Conservation (phyloP, 345 rosid species). For the Salix udensis region DNA sequence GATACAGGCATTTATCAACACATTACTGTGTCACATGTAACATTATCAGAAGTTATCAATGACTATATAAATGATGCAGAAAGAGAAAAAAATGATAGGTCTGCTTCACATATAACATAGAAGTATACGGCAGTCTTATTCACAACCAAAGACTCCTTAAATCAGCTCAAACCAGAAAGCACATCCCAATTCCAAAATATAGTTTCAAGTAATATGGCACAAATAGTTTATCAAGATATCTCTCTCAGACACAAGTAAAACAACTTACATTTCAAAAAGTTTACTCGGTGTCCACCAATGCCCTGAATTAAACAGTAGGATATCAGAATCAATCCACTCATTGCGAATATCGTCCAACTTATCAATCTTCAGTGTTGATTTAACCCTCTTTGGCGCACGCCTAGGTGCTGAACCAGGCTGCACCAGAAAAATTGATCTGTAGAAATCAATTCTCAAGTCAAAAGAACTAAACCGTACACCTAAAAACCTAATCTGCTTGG, state of each 20-base stretch:
- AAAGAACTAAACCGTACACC: constrained; percentile 49
- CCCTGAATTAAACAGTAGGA: constrained; percentile 62
- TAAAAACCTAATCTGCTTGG: constrained; percentile 49
- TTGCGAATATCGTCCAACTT: constrained; percentile 57
- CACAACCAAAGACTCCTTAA: neutral
- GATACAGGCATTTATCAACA: neutral
- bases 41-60: neutral
- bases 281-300: constrained; percentile 77
- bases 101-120: no score
- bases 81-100: no score
- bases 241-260: neutral
- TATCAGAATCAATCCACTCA: constrained; percentile 69
- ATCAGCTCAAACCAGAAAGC: neutral
- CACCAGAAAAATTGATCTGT: constrained; percentile 64
- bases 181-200: neutral
- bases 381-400: constrained; percentile 64
- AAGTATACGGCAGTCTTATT: neutral
- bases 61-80: neutral
- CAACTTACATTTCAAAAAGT: constrained; percentile 66
- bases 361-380: constrained; percentile 47
- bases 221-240: neutral
- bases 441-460: constrained; percentile 53
- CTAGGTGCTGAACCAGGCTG: constrained; percentile 46
- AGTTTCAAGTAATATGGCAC: neutral
- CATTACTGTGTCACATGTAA: neutral